phyloP scores from a whole-genome alignment of 2,329 filamentous ascomycete genomes.

The Reticulascus tulasneorum region DNA sequence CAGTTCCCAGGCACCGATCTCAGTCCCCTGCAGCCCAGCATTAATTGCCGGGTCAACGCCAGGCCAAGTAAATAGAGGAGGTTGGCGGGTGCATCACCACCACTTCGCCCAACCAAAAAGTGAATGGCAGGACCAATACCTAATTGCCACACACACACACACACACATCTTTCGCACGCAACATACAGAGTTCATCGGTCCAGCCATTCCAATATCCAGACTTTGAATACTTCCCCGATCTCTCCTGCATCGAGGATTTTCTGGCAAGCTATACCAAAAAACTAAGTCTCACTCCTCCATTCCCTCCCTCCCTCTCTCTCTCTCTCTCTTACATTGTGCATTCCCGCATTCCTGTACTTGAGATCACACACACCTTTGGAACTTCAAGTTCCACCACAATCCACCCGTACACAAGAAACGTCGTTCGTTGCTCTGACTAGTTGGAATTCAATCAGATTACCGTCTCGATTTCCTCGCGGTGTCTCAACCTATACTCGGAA shows the following conservation, averaged over 20 bases:
- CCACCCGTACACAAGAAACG: constrained; percentile 1
- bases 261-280: constrained; percentile 14
- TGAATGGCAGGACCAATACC: constrained; percentile 16
- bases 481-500: background rate
- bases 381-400: constrained; percentile 6
- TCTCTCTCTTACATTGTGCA: constrained; percentile 4
- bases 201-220: constrained; percentile 19
- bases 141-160: constrained; percentile 1
- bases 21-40: no score
- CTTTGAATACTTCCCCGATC: constrained; percentile 7
- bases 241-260: constrained; percentile 5
- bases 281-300: constrained; percentile 14
- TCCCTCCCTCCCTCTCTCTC: constrained; percentile 1
- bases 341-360: constrained; percentile 3
- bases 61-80: constrained; percentile 15
- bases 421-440: constrained; percentile 13
- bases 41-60: constrained; percentile 15
- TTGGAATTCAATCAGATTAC: constrained; percentile 4
- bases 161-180: constrained; percentile 3
- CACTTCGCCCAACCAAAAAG: constrained; percentile 6
- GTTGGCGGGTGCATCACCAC: constrained; percentile 15
- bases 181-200: constrained; percentile 6
- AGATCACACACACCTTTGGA: constrained; percentile 3
- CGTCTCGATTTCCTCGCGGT: constrained; percentile 16
- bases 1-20: no score